Conservation (phyloP, 2,329 filamentous ascomycete genomes). For the Beauveria varroae region DNA sequence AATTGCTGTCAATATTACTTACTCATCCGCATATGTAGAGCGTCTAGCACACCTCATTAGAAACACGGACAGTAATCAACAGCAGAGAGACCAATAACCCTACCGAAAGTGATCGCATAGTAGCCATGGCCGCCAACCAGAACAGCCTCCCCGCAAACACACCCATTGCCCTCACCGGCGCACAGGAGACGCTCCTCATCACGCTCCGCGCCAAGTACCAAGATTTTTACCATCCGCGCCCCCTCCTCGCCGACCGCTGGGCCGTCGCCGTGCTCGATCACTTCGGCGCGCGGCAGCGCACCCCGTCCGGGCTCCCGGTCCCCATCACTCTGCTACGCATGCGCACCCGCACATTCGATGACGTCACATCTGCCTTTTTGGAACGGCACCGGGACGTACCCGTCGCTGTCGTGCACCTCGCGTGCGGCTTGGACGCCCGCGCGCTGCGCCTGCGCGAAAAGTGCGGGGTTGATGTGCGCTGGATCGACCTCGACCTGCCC, state of each 20-base stretch:
- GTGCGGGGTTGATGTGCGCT: slow-evolving; percentile 17
- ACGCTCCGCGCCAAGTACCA: slow-evolving; percentile 13
- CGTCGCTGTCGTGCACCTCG: slow-evolving; percentile 24
- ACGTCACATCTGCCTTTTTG: slow-evolving; percentile 21
- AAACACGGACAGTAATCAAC: background rate
- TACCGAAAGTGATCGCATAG: background rate
- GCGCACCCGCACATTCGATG: background rate
- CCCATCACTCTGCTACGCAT: background rate
- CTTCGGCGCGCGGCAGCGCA: background rate
- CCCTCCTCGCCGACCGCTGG: slow-evolving; percentile 14
- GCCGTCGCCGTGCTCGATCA: background rate
- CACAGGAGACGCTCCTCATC: slow-evolving; percentile 14
- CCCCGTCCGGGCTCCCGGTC: background rate
- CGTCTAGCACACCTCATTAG: too few species aligned
- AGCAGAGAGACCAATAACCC: background rate
- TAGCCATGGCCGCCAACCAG: background rate
- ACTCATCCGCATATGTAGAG: too few species aligned
- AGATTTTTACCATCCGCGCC: slow-evolving; percentile 11
- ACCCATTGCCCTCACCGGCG: slow-evolving; percentile 5
- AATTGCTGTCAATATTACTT: background rate
- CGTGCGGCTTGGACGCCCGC: slow-evolving; percentile 25
- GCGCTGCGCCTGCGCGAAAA: slow-evolving; percentile 17
- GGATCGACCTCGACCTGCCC: slow-evolving; percentile 28
- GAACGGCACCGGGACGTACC: slow-evolving; percentile 11
- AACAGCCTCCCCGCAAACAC: too few species aligned